Conservation (phyloP, 495 filamentous ascomycete species). For the Aspergillus nanangensis region DNA sequence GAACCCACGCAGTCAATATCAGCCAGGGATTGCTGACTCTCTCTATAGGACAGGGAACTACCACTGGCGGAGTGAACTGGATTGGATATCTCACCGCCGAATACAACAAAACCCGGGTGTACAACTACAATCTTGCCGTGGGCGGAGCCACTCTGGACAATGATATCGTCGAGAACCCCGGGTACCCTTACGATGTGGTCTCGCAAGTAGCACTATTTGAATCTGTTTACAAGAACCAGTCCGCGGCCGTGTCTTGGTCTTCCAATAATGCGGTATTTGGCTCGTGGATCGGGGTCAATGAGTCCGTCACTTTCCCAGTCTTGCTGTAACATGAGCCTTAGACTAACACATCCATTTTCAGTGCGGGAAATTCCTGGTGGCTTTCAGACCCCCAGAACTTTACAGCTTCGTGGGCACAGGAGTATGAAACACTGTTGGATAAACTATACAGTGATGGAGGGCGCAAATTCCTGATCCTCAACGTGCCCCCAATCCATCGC, state of each 20-base stretch:
- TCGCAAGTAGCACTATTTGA: not conserved
- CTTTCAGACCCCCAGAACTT: too few species aligned
- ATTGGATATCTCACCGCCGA: slow-evolving; percentile 59
- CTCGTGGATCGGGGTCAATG: slow-evolving; percentile 70
- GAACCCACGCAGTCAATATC: too few species aligned
- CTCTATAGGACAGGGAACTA: slow-evolving; percentile 22
- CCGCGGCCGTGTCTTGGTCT: slow-evolving; percentile 50
- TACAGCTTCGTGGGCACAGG: too few species aligned
- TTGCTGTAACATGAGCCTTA: too few species aligned
- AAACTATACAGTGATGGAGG: slow-evolving; percentile 55
- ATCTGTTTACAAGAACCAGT: not conserved
- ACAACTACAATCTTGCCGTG: slow-evolving; percentile 67
- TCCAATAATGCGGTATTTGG: slow-evolving; percentile 53
- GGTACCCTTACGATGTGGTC: slow-evolving; percentile 1
- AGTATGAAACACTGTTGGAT: not conserved
- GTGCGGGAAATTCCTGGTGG: too few species aligned
- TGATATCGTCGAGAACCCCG: slow-evolving; percentile 36
- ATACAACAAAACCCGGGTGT: slow-evolving; percentile 55
- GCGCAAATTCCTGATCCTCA: slow-evolving; percentile 60
- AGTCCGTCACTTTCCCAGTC: slow-evolving; percentile 20
- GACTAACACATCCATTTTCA: not conserved
- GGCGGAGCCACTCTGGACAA: slow-evolving; percentile 66
- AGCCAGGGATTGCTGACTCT: too few species aligned
- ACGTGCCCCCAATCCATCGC: slow-evolving; percentile 55
- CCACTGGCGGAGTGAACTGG: slow-evolving; percentile 61